Evolutionary conservation across 148 eudicot genomes (phyloP).

Genomic region (Suaeda aralocaspica): DNA sequence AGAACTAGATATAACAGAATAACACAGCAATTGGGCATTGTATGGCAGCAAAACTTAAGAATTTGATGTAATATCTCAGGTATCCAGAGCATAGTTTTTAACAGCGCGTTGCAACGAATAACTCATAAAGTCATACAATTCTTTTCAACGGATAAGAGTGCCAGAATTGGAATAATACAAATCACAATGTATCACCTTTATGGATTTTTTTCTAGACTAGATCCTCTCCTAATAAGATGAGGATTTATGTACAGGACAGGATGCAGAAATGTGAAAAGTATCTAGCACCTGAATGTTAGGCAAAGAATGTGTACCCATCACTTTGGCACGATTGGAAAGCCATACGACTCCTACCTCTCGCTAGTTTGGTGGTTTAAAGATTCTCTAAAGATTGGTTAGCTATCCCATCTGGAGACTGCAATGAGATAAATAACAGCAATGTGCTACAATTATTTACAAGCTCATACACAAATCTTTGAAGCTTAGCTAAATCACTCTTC

Average conservation of each 20-base stretch:
- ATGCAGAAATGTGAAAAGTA: background rate
- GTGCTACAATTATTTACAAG: background rate
- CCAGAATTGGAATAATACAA: too few relatives aligned
- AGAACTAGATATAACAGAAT: background rate
- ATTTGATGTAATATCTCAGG: too few relatives aligned
- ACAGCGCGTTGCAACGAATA: too few relatives aligned
- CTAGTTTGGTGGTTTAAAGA: background rate
- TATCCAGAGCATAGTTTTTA: too few relatives aligned
- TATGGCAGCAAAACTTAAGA: too few relatives aligned
- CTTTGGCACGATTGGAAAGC: background rate
- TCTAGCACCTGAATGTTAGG: background rate
- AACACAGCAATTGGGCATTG: too few relatives aligned
- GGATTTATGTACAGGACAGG: background rate
- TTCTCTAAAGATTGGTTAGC: background rate
- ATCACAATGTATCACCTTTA: too few relatives aligned
- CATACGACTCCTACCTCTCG: background rate
- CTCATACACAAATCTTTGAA: background rate
- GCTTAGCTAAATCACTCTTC: background rate
- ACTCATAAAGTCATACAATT: too few relatives aligned
- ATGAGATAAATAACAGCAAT: background rate
- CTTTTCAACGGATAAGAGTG: too few relatives aligned
- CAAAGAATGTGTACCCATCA: background rate
- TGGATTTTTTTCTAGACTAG: too few relatives aligned
- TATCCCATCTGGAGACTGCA: background rate
- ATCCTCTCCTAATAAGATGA: background rate